Evolutionary conservation across 2,329 filamentous ascomycete species (phyloP), one percentile per base, ranked within the genome.

Genomic region (Colletotrichum somersetense): DNA sequence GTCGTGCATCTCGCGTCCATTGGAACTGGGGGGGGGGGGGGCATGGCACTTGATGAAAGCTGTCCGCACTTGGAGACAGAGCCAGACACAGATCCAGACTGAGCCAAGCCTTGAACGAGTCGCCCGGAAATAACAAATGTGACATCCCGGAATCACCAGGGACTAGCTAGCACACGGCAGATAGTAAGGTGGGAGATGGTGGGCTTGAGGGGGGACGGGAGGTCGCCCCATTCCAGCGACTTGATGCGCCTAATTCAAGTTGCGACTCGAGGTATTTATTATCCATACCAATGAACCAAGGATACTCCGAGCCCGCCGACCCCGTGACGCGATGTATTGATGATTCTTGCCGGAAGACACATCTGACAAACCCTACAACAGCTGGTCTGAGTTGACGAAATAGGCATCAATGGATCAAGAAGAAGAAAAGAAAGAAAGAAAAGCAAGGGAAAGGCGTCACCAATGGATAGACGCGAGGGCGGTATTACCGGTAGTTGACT

Each of bases 21-120:
- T 42, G 23, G 30, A 30, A 35, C 52, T 35, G 26, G 58, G 58
- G 58, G 16, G 35, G 26, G 58, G 58, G 58, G 16, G 35, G 40
- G 33, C 35, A 63, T 53, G 48, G 26, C 61, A 63, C 26, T 52
- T 42, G 20, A 26, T 40, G 23, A 50, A 42, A 68, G 40, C 58
- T 68, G 50, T 42, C 58, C 40, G 50, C 66, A 68, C 23, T 48
- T 61, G 56, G 67, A 61, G 55, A 42, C 61, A 63, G n/a, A 66
- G 67, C 67, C 67, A 70, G 66, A 42, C 56, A 63, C 48, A 67
- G 40, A 68, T 50, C 33, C 66, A 66, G 55, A 52, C 59, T 52
- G 18, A 66, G 67, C 67, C 67, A 70, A 70, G 63, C 66, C 56
- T 55, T 23, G 33, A 23, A 67, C 35, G 62, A 67, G 56, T 70